Evolutionary conservation across 208 protist genomes (phyloP), one percentile per base, ranked within the genome.

Genomic region (Leishmania mexicana): DNA sequence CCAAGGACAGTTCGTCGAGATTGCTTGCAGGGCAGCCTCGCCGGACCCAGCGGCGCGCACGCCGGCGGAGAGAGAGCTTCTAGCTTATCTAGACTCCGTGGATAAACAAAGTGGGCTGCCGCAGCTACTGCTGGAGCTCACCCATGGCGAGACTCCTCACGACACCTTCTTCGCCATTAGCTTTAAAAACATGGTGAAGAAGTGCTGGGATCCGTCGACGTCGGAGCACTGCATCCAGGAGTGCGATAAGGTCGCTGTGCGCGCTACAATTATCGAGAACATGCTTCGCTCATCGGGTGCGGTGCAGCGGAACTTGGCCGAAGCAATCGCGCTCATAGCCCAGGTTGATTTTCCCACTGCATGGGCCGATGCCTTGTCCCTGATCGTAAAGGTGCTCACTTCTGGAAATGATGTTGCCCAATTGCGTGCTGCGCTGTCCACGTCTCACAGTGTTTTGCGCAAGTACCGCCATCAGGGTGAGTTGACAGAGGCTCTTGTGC

Each of bases 301-400:
- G 17, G 77, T 99, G 17, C 96, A 98, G 83, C 84, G 89, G 72
- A 97, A 98, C 81, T 85, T 99, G n/a, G 89, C 93, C 0, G 98
- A 97, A 76, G 88, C 96, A 42, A 90, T 99, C 64, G 81, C 92
- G 53, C 84, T 98, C 47, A 99, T 99, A 73, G 91, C 94, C 15
- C 78, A 94, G 49, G 76, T 89, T 28, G 98, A 99, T 85, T 99
- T 99, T 78, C 98, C 98, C 24, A 72, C 78, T 3, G 45, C 75
- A 42, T 99, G 98, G 98, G 87, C 92, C 7, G 81, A 90, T 76
- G 89, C 98, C 7, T 81, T 99, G 53, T 72, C 86, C 4, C 74
- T 95, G 31, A 92, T 99, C 70, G 78, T 88, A 7, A 77, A 92
- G 42, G 83, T 88, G 31, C 81, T 96, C 28, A 81, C 73, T 45